These are phyloP conservation scores for Populus nigra DNA, from an alignment of 345 rosid genomes.

Conservation along the genomic window DNA sequence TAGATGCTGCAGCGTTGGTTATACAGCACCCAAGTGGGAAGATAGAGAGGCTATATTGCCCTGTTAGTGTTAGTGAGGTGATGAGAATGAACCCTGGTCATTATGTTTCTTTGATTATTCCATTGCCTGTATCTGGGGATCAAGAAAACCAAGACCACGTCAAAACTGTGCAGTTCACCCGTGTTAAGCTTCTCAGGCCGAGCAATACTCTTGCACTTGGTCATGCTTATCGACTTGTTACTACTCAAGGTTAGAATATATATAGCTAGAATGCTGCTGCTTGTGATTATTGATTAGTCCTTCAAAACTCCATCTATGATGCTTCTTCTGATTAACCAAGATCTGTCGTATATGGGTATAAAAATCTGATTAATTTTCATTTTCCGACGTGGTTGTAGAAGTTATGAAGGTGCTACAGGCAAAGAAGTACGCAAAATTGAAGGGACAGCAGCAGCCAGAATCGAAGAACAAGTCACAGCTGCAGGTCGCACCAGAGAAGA, in stretches of 20 bases:
- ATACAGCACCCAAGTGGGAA: constrained; percentile 86
- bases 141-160: constrained; percentile 13
- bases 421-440: constrained; percentile 70
- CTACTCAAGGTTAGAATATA: constrained; percentile 67
- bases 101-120: constrained; percentile 88
- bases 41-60: constrained; percentile 76
- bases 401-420: constrained; percentile 81
- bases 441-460: constrained; percentile 52
- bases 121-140: constrained; percentile 48
- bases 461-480: constrained; percentile 18
- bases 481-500: constrained; percentile 29
- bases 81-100: constrained; percentile 89
- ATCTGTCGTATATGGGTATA: not conserved
- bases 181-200: constrained; percentile 89
- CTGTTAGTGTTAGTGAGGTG: constrained; percentile 62
- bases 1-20: constrained; percentile 92
- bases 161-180: constrained; percentile 58
- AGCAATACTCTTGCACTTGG: constrained; percentile 78
- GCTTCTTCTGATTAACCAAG: not conserved
- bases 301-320: not conserved
- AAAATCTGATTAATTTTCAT: not conserved
- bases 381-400: constrained; percentile 39
- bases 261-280: not conserved
- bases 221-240: constrained; percentile 90
- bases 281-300: not conserved